Evolutionary conservation across 805 yeast genomes (phyloP), one percentile per base, ranked within the genome.

Genomic region (Sugiyamaella marilandica): DNA sequence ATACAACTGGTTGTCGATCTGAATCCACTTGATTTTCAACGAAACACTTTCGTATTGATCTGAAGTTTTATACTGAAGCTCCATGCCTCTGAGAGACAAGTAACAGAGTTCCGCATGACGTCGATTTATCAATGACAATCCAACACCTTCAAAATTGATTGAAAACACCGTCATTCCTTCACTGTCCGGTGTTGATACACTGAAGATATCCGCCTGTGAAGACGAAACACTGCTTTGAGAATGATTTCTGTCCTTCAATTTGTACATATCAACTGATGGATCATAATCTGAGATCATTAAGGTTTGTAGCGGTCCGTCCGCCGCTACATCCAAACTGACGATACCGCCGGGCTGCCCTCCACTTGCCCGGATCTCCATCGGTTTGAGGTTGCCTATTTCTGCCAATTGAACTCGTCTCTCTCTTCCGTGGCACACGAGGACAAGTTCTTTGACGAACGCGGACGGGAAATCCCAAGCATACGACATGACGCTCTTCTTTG

Each of bases 401-500:
- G 96, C 94, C 49, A 94, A 70, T 62, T 89, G 95, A 18, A 95
- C 77, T 45, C 82, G 80, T 54, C 97, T 76, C 63, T 86, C 91
- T 29, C 84, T 75, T 1, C 87, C 86, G 47, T 84, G 84, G 10
- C 85, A 76, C 54, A 90, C 74, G 33, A 94, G 68, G 2, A 89
- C 76, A 32, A 94, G 70, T 63, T 91, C 97, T 66, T 90, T 91
- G 45, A 84, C 78, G 9, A 80, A 72, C 0, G 96, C 97, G 49
- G 95, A 89, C 0, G 99, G 99, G 69, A 80, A 94, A 66, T 94
- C 99, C 91, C 97, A 94, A 0, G 99, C 88, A 67, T 94, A 94
- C 0, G 98, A 97, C 98, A 94, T 94, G 1, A 89, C 95, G 69
- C 96, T 87, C 62, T 81, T 82, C 1, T 95, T 82, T 0, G 98